These are phyloP conservation scores for Rhinocladiella mackenziei DNA, from an alignment of 2,329 filamentous ascomycete species.

Conservation along the genomic window DNA sequence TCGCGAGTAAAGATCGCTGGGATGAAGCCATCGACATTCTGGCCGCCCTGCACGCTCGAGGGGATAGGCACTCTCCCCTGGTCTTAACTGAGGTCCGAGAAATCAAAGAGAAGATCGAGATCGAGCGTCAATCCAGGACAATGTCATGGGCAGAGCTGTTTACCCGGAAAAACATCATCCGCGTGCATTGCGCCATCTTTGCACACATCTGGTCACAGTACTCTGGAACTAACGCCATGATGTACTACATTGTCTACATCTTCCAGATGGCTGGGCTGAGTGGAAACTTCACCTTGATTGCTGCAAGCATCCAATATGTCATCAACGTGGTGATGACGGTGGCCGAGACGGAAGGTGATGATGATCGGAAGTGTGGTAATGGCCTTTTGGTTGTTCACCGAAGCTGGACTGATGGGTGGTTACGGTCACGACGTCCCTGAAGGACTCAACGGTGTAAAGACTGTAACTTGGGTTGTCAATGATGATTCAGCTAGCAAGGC, in stretches of 20 bases:
- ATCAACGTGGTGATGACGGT: constrained; percentile 78
- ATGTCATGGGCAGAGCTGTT: constrained; percentile 63
- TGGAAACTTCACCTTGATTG: constrained; percentile 56
- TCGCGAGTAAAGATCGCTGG: constrained; percentile 61
- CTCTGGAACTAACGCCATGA: constrained; percentile 62
- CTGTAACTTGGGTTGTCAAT: constrained; percentile 36
- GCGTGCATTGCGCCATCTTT: constrained; percentile 66
- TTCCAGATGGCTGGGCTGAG: constrained; percentile 64
- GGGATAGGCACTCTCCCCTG: constrained; percentile 60
- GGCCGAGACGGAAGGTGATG: constrained; percentile 66
- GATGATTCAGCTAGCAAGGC: constrained; percentile 54
- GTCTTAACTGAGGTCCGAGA: constrained; percentile 56
- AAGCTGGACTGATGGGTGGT: constrained; percentile 39
- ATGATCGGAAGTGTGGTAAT: constrained; percentile 62
- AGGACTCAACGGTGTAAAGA: constrained; percentile 33
- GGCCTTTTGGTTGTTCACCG: constrained; percentile 45
- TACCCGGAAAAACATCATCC: constrained; percentile 67
- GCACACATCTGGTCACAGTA: constrained; percentile 72
- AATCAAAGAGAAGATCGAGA: not conserved
- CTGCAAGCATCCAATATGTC: constrained; percentile 69
- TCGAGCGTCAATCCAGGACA: constrained; percentile 47
- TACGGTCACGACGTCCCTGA: constrained; percentile 40
- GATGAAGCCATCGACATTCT: constrained; percentile 51
- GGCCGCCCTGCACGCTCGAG: constrained; percentile 58
- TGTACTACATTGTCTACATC: constrained; percentile 54